Evolutionary conservation across 495 filamentous ascomycete genomes (phyloP), one percentile per base, ranked within the genome.

Genomic region (Daldinia bambusicola): DNA sequence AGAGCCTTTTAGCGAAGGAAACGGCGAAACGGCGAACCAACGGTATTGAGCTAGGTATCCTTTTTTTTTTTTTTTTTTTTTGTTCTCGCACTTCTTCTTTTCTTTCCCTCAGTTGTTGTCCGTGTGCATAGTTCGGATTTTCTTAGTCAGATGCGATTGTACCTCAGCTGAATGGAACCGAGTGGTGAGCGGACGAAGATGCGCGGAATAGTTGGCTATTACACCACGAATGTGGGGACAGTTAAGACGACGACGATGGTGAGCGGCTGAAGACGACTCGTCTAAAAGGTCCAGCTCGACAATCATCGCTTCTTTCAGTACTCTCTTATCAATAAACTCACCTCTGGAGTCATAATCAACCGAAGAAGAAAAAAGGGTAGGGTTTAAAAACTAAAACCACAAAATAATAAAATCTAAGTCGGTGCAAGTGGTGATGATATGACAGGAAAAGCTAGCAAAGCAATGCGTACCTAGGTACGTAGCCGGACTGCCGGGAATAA

Each of bases 401-500:
- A 59, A 26, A n/a, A 12, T 52, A 55, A 51, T 16, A 31, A 61
- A 64, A 48, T 7, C 30, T 20, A 56, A 55, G 55, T 68, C 50
- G 55, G 43, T 62, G 51, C 57, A 53, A 26, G 26, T 26, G 30
- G 64, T 61, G 50, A 61, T 61, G 64, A 16, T 65, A 61, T 55
- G 34, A 34, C 45, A 67, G 64, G 48, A 45, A 60, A 61, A 55
- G 22, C 26, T 48, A 18, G 61, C 64, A 61, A 64, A 55, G 56
- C 59, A 12, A 53, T 59, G 31, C 45, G 53, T 59, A 52, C 26
- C 55, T 68, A 65, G 60, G 53, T 59, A 52, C 26, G 60, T 68
- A 65, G 60, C 65, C 64, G 64, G 64, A 41, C 55, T 31, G 55
- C 40, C 70, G 65, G 70, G 61, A 68, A 68, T 68, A 64, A 68